Evolutionary conservation across 305 asterid species (phyloP).

Genomic region (Fraxinus greggii): DNA sequence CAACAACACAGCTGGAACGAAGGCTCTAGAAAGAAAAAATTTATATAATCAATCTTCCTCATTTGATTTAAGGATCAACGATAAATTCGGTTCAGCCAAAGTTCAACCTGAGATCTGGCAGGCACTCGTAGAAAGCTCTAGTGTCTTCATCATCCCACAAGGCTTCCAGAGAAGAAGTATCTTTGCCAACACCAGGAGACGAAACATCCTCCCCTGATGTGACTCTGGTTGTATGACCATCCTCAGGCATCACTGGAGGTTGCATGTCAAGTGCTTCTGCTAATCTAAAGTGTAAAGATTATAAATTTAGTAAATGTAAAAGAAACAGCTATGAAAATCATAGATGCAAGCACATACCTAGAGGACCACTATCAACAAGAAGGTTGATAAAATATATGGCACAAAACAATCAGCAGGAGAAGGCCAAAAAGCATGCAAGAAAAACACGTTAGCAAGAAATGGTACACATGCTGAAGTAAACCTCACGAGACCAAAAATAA

Average conservation of each 20-base stretch:
- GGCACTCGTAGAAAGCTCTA: slow-evolving; percentile 87
- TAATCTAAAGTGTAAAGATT: slow-evolving; percentile 47
- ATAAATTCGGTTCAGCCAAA: slow-evolving; percentile 21
- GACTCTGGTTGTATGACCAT: slow-evolving; percentile 95
- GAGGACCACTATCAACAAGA: background rate
- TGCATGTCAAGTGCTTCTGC: slow-evolving; percentile 98
- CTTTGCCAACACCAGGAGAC: slow-evolving; percentile 73
- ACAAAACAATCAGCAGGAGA: slow-evolving; percentile 14
- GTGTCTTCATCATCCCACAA: slow-evolving; percentile 99
- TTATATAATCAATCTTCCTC: slow-evolving; percentile 27
- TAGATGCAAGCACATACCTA: slow-evolving; percentile 13
- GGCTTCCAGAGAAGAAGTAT: slow-evolving; percentile 73
- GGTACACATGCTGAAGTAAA: background rate
- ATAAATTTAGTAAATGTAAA: slow-evolving; percentile 21
- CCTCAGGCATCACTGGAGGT: slow-evolving; percentile 98
- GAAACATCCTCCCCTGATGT: slow-evolving; percentile 85
- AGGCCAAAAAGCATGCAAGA: background rate
- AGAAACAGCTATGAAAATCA: slow-evolving; percentile 9
- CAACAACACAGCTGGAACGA: slow-evolving; percentile 97
- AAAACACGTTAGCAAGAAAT: background rate
- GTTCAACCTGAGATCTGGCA: slow-evolving; percentile 86
- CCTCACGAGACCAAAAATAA: background rate
- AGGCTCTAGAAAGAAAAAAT: slow-evolving; percentile 60
- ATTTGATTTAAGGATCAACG: slow-evolving; percentile 19
- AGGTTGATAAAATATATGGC: slow-evolving; percentile 9